Evolutionary conservation across 2,329 filamentous ascomycete species (phyloP), one percentile per base, ranked within the genome.

Genomic region (Cordyceps sp.): DNA sequence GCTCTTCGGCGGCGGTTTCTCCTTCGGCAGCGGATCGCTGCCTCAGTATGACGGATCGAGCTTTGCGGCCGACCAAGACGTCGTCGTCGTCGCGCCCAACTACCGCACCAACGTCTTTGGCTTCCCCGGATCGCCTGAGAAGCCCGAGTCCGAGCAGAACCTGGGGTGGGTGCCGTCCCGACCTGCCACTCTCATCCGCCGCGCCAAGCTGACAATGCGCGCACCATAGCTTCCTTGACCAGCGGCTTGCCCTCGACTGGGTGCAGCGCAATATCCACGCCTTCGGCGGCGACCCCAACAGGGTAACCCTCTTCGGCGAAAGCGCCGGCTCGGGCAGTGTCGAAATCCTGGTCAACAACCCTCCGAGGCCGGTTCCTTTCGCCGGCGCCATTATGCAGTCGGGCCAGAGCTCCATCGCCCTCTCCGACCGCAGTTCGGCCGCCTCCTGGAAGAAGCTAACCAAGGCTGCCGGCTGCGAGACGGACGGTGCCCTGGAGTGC

Each of bases 271-370:
- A 77, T 35, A 73, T 77, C 30, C 59, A 53, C 1, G 55, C 62
- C 2, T 79, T 79, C 42, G 74, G 74, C 2, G 74, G 74, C 2
- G 71, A 78, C 43, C 66, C 70, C 0, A 47, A 50, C 1, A 69
- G 66, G 36, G 69, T 76, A 5, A 76, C 70, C 0, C 66, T 77
- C 24, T 73, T 64, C 59, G 73, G 73, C 2, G 64, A 75, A 41
- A 59, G 54, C 2, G 62, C 66, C 0, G 64, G 65, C 2, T 50
- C 56, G 0, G 70, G 73, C 29, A 73, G 68, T 0, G 68, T 72
- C 28, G 30, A 32, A 4, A 10, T 26, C 3, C 31, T 32, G 18
- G 17, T 32, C 18, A 21, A 18, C n/a, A 27, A 29, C 26, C 50
- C 50, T 0, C 46, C 48, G 0, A 26, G 41, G 0, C 48, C 47